These are phyloP conservation scores for Boletus vermiculosoides DNA, from an alignment of 768 basidiomycete species.

Conservation along the genomic window DNA sequence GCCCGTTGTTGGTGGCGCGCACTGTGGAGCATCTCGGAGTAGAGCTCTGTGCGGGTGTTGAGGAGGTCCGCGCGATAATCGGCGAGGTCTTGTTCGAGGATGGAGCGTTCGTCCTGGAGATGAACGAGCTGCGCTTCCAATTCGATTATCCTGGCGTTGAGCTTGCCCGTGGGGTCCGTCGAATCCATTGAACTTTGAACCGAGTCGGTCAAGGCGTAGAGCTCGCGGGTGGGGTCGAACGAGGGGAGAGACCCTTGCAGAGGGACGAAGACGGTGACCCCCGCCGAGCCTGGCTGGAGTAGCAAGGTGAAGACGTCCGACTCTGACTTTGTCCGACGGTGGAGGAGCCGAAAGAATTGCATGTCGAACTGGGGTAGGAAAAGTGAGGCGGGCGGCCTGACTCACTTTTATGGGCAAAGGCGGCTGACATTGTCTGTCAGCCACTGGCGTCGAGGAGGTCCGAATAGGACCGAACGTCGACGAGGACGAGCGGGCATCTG, in stretches of 20 bases:
- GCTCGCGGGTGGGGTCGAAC: constrained; percentile 25
- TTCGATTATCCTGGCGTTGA: constrained; percentile 10
- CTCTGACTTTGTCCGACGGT: constrained; percentile 49
- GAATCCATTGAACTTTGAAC: not conserved
- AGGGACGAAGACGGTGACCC: constrained; percentile 23
- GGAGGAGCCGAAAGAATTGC: constrained; percentile 48
- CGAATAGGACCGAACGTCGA: not conserved
- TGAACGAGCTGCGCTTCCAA: constrained; percentile 13
- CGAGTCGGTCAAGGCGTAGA: constrained; percentile 10
- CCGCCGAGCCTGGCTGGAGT: not conserved
- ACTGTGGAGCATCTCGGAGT: constrained; percentile 27
- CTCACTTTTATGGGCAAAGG: constrained; percentile 17
- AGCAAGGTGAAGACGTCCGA: constrained; percentile 34
- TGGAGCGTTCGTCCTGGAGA: constrained; percentile 16
- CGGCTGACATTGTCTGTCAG: constrained; percentile 23
- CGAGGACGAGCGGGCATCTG: not conserved
- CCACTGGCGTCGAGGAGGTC: not conserved
- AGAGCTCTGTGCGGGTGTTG: constrained; percentile 29
- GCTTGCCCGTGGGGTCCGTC: not conserved
- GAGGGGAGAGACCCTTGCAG: constrained; percentile 22
- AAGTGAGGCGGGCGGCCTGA: not conserved
- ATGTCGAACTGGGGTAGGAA: constrained; percentile 27
- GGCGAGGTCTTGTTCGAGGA: constrained; percentile 27
- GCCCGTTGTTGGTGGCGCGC: constrained; percentile 27
- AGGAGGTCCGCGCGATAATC: constrained; percentile 30